Conservation (phyloP, 371 early-diverging fungal genomes). For the Parasitella parasitica region DNA sequence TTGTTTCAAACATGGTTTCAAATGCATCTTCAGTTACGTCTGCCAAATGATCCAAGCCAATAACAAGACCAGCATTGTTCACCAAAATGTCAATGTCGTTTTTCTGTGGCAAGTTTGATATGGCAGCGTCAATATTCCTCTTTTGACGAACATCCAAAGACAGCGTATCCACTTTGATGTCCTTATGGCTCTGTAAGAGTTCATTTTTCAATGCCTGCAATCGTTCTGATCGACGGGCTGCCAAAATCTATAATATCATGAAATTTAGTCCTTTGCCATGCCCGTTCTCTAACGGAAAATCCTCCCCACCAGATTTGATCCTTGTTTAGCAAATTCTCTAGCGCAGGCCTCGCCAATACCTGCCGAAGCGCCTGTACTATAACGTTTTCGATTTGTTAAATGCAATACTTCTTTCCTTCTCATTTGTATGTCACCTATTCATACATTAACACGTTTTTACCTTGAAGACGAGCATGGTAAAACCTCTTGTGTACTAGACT, state of each 20-base stretch:
- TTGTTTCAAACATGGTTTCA: slow-evolving; percentile 88
- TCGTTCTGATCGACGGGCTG: slow-evolving; percentile 76
- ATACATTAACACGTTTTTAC: slow-evolving; percentile 52
- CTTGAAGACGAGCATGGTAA: slow-evolving; percentile 31
- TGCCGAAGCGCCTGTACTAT: slow-evolving; percentile 84
- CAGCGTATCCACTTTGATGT: slow-evolving; percentile 57
- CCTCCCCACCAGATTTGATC: slow-evolving; percentile 78
- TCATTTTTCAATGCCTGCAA: slow-evolving; percentile 59
- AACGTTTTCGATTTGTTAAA: neutral
- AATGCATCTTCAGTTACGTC: slow-evolving; percentile 63
- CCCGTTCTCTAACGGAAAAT: no score
- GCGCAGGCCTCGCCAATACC: slow-evolving; percentile 91
- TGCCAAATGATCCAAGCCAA: slow-evolving; percentile 70
- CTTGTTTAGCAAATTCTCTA: slow-evolving; percentile 78
- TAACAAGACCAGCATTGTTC: neutral
- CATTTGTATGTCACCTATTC: neutral
- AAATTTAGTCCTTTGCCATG: neutral
- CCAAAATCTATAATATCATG: slow-evolving; percentile 51
- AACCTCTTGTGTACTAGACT: slow-evolving; percentile 7
- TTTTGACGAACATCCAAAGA: slow-evolving; percentile 67
- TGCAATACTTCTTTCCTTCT: neutral
- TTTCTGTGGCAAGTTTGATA: slow-evolving; percentile 52
- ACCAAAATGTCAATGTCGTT: slow-evolving; percentile 36
- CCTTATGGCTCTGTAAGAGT: slow-evolving; percentile 43
- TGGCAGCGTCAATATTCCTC: slow-evolving; percentile 51